These are phyloP conservation scores for Geranomyces michiganensis DNA, from an alignment of 192 early-diverging fungal genomes.

Conservation along the genomic window DNA sequence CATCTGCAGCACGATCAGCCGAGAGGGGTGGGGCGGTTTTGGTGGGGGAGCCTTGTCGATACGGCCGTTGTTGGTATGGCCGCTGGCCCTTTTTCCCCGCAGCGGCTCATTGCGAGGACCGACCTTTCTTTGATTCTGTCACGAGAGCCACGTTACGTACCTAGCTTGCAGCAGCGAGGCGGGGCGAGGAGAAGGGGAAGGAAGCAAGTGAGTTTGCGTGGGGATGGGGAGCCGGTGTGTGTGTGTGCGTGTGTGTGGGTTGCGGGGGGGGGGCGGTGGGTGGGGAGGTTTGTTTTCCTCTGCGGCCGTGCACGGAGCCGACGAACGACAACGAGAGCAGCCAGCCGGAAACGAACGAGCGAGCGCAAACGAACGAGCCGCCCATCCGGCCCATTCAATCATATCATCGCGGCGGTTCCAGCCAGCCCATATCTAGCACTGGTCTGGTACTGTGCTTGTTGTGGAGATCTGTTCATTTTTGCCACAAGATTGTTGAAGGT, in stretches of 20 bases:
- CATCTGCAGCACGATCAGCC: too few species aligned
- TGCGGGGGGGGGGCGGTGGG: not conserved
- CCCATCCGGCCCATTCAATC: not conserved
- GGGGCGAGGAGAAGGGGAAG: not conserved
- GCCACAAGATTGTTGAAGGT: not conserved
- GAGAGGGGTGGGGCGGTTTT: too few species aligned
- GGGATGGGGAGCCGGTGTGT: not conserved
- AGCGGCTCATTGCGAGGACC: too few species aligned
- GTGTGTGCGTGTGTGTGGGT: not conserved
- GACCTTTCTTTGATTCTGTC: too few species aligned
- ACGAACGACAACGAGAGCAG: not conserved
- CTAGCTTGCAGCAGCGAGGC: not conserved
- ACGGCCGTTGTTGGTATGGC: too few species aligned
- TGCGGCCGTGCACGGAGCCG: not conserved
- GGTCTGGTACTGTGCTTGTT: too few species aligned
- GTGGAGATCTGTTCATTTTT: too few species aligned
- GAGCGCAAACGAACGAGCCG: not conserved
- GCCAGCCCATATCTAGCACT: too few species aligned
- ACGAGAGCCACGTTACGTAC: too few species aligned
- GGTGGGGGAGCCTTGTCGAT: too few species aligned
- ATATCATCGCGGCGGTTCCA: not conserved
- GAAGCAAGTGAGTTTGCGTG: not conserved
- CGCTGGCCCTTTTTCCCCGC: too few species aligned
- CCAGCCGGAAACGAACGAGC: not conserved
- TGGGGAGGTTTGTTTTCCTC: not conserved